Percentiles rank a stretch among this genome's conserved stretches.
Evolutionary conservation across 2,329 filamentous ascomycete genomes (phyloP).

Genomic region (Botrytis tulipae): DNA sequence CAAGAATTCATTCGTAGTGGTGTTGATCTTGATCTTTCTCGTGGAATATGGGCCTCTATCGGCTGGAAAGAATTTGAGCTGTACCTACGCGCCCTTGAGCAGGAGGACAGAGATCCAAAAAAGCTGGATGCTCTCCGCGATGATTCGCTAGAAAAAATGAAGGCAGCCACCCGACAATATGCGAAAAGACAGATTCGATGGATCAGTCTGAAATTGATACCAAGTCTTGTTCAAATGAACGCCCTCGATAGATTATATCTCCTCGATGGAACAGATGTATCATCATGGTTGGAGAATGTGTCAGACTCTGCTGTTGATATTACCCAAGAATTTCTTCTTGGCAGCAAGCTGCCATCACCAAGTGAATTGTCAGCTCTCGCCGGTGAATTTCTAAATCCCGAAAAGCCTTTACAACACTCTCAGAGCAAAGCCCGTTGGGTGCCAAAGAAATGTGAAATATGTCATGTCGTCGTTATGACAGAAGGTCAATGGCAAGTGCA

Average conservation of each 20-base stretch:
- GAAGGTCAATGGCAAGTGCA: slow-evolving; percentile 52
- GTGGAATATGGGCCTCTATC: slow-evolving; percentile 95
- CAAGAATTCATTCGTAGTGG: slow-evolving; percentile 47
- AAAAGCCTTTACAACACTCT: slow-evolving; percentile 44
- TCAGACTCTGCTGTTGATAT: slow-evolving; percentile 62
- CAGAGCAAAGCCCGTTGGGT: slow-evolving; percentile 47
- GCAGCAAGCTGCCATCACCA: slow-evolving; percentile 44
- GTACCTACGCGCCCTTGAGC: slow-evolving; percentile 56
- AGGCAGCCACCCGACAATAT: slow-evolving; percentile 83
- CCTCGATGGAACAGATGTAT: slow-evolving; percentile 72
- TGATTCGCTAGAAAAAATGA: slow-evolving; percentile 69
- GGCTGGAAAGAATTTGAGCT: slow-evolving; percentile 88
- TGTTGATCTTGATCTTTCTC: slow-evolving; percentile 63
- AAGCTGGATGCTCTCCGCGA: slow-evolving; percentile 56
- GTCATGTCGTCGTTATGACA: slow-evolving; percentile 60
- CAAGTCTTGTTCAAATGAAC: slow-evolving; percentile 57
- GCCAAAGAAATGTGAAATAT: slow-evolving; percentile 67
- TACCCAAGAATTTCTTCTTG: slow-evolving; percentile 60
- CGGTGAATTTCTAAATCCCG: slow-evolving; percentile 54
- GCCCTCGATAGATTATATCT: slow-evolving; percentile 66
- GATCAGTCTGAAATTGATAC: slow-evolving; percentile 80
- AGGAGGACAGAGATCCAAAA: slow-evolving; percentile 32
- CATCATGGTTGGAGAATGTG: slow-evolving; percentile 62
- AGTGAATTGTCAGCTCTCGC: slow-evolving; percentile 58
- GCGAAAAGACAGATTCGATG: slow-evolving; percentile 80